Percentiles rank a stretch among this genome's conserved stretches.
These are phyloP conservation scores for Penicillium corylophilum DNA, from an alignment of 2,329 filamentous ascomycete species.

Conservation along the genomic window DNA sequence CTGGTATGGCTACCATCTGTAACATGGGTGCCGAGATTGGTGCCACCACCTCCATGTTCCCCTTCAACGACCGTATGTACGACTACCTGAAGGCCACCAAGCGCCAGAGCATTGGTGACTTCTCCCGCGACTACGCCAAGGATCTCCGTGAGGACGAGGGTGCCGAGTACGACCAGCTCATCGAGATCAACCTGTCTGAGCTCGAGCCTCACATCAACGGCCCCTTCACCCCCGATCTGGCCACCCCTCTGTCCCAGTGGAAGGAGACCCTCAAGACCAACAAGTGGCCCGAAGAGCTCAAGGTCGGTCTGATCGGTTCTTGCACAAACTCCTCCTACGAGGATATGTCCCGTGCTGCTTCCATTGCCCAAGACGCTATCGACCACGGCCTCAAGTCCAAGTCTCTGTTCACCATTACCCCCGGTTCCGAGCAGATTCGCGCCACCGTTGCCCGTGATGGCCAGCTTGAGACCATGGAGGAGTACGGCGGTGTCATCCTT, in stretches of 20 bases:
- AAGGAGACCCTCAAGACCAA: conserved; percentile 79
- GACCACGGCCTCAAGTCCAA: conserved; percentile 87
- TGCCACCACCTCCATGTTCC: conserved; percentile 94
- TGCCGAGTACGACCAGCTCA: conserved; percentile 84
- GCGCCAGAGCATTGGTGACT: conserved; percentile 66
- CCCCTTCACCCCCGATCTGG: conserved; percentile 92
- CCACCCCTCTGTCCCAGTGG: conserved; percentile 88
- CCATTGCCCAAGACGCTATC: conserved; percentile 86
- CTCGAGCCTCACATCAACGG: conserved; percentile 97
- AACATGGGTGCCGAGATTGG: conserved; percentile 91
- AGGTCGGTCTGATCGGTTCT: conserved; percentile 91
- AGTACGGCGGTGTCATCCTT: conserved; percentile 82
- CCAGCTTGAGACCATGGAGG: conserved; percentile 79
- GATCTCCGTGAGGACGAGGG: conserved; percentile 71
- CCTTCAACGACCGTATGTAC: conserved; percentile 78
- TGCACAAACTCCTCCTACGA: conserved; percentile 99
- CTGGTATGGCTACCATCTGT: conserved; percentile 87
- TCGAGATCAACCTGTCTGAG: conserved; percentile 84
- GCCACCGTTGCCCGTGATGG: conserved; percentile 88
- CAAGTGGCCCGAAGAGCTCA: conserved; percentile 86
- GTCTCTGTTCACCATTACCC: conserved; percentile 92
- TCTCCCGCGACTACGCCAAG: conserved; percentile 60
- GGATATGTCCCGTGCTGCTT: conserved; percentile 95
- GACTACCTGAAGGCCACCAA: conserved; percentile 86
- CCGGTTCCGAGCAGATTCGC: conserved; percentile 93